phyloP scores from a whole-genome alignment of 257 asterid species.

The Fraxinus americana region DNA sequence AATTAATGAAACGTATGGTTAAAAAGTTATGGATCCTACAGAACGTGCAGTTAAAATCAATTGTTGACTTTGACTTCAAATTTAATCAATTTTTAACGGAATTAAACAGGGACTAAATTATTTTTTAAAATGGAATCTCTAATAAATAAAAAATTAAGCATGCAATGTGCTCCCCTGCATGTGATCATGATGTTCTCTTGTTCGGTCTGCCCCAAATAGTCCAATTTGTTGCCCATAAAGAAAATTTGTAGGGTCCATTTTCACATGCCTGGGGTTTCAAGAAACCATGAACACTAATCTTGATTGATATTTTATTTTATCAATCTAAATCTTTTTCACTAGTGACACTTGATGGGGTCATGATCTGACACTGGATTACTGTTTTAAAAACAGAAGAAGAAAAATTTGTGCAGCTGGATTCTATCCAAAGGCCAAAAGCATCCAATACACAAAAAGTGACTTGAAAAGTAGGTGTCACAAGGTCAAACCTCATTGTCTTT shows the following conservation, averaged over 20 bases:
- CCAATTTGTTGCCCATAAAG: conserved; percentile 5
- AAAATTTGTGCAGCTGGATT: neutral
- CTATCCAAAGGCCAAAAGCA: neutral
- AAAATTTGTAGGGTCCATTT: conserved; percentile 28
- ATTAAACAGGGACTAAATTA: no score
- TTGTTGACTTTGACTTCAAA: no score
- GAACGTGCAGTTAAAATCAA: no score
- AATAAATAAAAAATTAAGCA: neutral
- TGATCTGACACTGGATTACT: neutral
- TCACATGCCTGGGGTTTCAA: conserved; percentile 28
- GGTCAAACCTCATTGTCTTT: neutral
- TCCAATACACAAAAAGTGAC: neutral
- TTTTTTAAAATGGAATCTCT: neutral
- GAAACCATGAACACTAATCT: neutral
- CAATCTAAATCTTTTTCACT: neutral
- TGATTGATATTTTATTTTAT: neutral
- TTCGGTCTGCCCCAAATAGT: neutral
- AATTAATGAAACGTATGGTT: no score
- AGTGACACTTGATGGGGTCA: neutral
- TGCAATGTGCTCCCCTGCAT: neutral
- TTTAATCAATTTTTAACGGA: no score
- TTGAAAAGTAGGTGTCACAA: neutral
- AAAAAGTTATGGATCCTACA: no score
- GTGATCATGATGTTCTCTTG: conserved; percentile 10
- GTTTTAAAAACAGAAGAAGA: neutral